These are phyloP conservation scores for Adansonia madagascariensis DNA, from an alignment of 441 rosid species.

Conservation along the genomic window DNA sequence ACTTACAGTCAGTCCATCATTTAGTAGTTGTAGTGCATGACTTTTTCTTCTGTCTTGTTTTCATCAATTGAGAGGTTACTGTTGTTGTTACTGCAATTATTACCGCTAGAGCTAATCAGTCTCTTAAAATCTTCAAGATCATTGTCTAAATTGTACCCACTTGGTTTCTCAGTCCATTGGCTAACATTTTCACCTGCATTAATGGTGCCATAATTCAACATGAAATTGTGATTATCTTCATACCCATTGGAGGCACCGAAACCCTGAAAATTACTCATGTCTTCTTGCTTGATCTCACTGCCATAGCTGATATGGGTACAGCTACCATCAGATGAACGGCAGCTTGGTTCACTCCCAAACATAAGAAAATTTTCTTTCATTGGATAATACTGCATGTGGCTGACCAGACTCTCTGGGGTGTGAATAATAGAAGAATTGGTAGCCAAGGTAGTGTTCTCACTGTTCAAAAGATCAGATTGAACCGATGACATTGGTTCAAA, in stretches of 20 bases:
- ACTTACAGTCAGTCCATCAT: constrained; percentile 51
- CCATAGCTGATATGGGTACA: constrained; percentile 47
- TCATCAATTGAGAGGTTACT: constrained; percentile 39
- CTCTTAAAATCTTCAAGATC: constrained; percentile 55
- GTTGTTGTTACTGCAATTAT: constrained; percentile 13
- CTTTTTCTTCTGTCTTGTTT: constrained; percentile 46
- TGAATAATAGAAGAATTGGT: constrained; percentile 35
- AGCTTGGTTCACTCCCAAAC: constrained; percentile 57
- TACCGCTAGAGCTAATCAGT: constrained; percentile 37
- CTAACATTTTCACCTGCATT: constrained; percentile 27
- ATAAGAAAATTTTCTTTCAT: constrained; percentile 45
- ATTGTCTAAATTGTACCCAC: constrained; percentile 33
- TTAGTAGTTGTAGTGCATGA: constrained; percentile 43
- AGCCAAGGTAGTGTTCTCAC: constrained; percentile 18
- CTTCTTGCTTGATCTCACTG: constrained; percentile 53
- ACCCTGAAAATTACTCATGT: constrained; percentile 34
- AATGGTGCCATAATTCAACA: constrained; percentile 36
- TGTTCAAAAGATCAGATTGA: constrained; percentile 33
- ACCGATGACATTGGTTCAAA: constrained; percentile 44
- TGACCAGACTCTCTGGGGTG: constrained; percentile 38
- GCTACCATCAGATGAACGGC: constrained; percentile 61
- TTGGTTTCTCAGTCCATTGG: constrained; percentile 40
- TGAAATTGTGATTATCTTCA: constrained; percentile 44
- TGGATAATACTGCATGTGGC: constrained; percentile 40
- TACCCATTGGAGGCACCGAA: constrained; percentile 32